Conservation (phyloP, 306 rosid species). For the Oemleria cerasiformis region DNA sequence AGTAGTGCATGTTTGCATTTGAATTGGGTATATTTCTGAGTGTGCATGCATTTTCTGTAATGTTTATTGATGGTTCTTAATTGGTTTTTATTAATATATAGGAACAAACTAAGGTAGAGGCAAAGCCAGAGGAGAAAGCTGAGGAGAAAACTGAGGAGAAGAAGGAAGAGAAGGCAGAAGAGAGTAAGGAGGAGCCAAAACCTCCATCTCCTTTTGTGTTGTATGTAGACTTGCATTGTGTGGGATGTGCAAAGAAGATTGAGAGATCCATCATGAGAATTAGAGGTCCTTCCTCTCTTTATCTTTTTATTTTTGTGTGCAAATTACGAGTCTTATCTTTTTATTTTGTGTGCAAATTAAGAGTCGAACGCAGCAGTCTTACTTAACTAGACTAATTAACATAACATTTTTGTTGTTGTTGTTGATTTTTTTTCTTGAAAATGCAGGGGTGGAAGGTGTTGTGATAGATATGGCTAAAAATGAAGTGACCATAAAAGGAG, state of each 20-base stretch:
- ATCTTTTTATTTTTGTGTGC: not conserved
- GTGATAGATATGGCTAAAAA: constrained; percentile 59
- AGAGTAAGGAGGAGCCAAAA: constrained; percentile 56
- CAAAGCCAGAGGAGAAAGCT: constrained; percentile 14
- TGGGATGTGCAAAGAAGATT: constrained; percentile 84
- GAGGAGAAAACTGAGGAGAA: constrained; percentile 26
- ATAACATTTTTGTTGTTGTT: not conserved
- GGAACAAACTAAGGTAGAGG: constrained; percentile 47
- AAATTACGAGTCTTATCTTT: not conserved
- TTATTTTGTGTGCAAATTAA: too few species aligned
- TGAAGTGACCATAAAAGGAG: constrained; percentile 79
- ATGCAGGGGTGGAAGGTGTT: constrained; percentile 79
- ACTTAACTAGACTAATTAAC: too few species aligned
- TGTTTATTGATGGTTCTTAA: not conserved
- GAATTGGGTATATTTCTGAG: not conserved
- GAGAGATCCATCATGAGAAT: constrained; percentile 61
- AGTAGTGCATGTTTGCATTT: not conserved
- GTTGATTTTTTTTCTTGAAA: not conserved
- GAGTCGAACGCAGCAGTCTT: too few species aligned
- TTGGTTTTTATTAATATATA: not conserved
- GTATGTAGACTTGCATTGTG: constrained; percentile 79
- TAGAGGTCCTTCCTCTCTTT: constrained; percentile 41
- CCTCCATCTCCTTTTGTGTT: constrained; percentile 64
- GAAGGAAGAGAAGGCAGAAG: constrained; percentile 31
- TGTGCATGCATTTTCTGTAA: not conserved